Percentiles rank a stretch among this genome's conserved stretches.
Conservation (phyloP, 768 basidiomycete genomes). For the Psilocybe sp. region DNA sequence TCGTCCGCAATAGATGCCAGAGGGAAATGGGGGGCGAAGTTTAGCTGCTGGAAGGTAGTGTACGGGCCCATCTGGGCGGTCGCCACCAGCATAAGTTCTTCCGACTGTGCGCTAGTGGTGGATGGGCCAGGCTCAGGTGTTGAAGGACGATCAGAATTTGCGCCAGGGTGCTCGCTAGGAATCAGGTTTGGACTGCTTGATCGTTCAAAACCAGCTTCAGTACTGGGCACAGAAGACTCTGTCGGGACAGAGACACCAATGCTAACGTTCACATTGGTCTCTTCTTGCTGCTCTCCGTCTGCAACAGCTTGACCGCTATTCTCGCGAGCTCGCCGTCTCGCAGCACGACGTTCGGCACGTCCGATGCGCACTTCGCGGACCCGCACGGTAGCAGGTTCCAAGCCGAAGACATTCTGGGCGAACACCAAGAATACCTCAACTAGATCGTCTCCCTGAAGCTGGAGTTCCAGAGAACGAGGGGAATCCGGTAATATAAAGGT, state of each 20-base stretch:
- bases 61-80: constrained; percentile 79
- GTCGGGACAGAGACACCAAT: constrained; percentile 58
- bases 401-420: constrained; percentile 86
- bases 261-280: constrained; percentile 57
- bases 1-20: constrained; percentile 85
- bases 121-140: constrained; percentile 34
- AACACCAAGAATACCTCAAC: constrained; percentile 92
- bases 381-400: constrained; percentile 90
- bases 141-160: constrained; percentile 25
- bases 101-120: constrained; percentile 42
- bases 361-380: constrained; percentile 94
- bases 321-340: constrained; percentile 76
- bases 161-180: constrained; percentile 40
- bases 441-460: constrained; percentile 89
- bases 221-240: constrained; percentile 29
- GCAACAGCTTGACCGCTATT: constrained; percentile 45
- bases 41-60: constrained; percentile 88
- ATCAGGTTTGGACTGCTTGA: constrained; percentile 37
- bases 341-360: constrained; percentile 82
- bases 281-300: constrained; percentile 47
- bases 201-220: constrained; percentile 30
- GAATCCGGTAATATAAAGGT: constrained; percentile 93
- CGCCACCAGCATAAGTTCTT: constrained; percentile 67
- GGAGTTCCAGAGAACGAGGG: constrained; percentile 80
- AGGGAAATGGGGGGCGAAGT: constrained; percentile 85